Evolutionary conservation across 2,329 filamentous ascomycete species (phyloP).

Genomic region (Ceratocystiopsis minuta): DNA sequence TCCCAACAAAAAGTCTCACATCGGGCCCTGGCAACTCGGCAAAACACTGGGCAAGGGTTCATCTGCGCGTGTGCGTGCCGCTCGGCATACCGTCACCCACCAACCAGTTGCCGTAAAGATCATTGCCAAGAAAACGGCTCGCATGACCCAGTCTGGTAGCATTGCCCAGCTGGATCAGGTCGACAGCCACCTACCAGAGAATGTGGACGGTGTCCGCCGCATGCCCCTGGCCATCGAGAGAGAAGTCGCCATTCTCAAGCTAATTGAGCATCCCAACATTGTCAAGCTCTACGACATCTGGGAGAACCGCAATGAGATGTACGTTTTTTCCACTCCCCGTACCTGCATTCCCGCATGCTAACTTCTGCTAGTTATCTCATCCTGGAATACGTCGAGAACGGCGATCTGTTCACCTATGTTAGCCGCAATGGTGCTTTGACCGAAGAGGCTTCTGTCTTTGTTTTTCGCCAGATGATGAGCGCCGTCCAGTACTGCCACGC

Average conservation of each 20-base stretch:
- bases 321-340: slow-evolving; percentile 17
- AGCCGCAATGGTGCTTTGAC: slow-evolving; percentile 51
- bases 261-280: slow-evolving; percentile 88
- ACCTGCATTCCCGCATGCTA: not conserved
- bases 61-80: slow-evolving; percentile 72
- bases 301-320: slow-evolving; percentile 94
- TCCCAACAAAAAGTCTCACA: slow-evolving; percentile 42
- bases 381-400: slow-evolving; percentile 68
- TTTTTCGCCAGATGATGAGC: slow-evolving; percentile 86
- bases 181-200: slow-evolving; percentile 38
- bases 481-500: slow-evolving; percentile 85
- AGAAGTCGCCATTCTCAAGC: slow-evolving; percentile 92
- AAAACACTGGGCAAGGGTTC: slow-evolving; percentile 79
- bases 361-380: slow-evolving; percentile 70
- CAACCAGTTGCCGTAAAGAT: slow-evolving; percentile 90
- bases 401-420: slow-evolving; percentile 77
- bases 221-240: slow-evolving; percentile 83
- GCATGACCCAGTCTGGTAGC: slow-evolving; percentile 69
- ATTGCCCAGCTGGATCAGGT: slow-evolving; percentile 66
- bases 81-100: slow-evolving; percentile 60
- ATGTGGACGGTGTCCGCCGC: slow-evolving; percentile 41
- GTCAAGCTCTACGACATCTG: slow-evolving; percentile 92
- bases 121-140: slow-evolving; percentile 65
- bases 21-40: slow-evolving; percentile 88
- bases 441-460: slow-evolving; percentile 64